A percentile compares a stretch with the other conserved stretches of the same genome.
phyloP scores from a whole-genome alignment of 768 basidiomycete species.

The Hortiboletus flavorubellus region DNA sequence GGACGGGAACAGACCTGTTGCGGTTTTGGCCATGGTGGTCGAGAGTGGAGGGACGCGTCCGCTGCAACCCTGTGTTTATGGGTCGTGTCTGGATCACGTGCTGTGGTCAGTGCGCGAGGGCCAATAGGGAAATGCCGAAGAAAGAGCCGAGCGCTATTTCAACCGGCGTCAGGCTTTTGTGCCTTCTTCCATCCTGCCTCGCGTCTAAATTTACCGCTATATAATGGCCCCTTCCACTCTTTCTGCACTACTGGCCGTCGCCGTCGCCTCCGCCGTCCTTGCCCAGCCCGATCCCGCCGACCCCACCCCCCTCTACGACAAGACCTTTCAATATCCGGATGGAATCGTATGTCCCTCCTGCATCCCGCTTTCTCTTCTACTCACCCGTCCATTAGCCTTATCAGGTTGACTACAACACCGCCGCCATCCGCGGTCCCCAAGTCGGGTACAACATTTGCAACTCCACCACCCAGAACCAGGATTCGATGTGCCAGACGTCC shows the following conservation, averaged over 20 bases:
- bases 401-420: constrained; percentile 41
- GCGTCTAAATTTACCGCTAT: constrained; percentile 2
- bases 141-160: constrained; percentile 21
- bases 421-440: constrained; percentile 52
- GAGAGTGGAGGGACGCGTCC: constrained; percentile 7
- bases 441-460: constrained; percentile 67
- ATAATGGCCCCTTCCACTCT: constrained; percentile 41
- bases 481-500: constrained; percentile 68
- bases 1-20: constrained; percentile 39
- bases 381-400: constrained; percentile 39
- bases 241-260: constrained; percentile 34
- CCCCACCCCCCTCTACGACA: constrained; percentile 44
- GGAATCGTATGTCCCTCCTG: constrained; percentile 36
- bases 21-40: constrained; percentile 47
- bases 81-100: constrained; percentile 32
- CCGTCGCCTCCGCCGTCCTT: constrained; percentile 31
- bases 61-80: constrained; percentile 14
- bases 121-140: constrained; percentile 6
- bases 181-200: background rate
- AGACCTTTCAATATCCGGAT: constrained; percentile 42
- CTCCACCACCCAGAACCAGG: constrained; percentile 56
- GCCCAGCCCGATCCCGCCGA: constrained; percentile 39
- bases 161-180: background rate
- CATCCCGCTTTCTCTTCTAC: background rate
- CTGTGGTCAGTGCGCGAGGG: constrained; percentile 16